Evolutionary conservation across 2,329 filamentous ascomycete genomes (phyloP).

Genomic region (Cladophialophora yegresii): DNA sequence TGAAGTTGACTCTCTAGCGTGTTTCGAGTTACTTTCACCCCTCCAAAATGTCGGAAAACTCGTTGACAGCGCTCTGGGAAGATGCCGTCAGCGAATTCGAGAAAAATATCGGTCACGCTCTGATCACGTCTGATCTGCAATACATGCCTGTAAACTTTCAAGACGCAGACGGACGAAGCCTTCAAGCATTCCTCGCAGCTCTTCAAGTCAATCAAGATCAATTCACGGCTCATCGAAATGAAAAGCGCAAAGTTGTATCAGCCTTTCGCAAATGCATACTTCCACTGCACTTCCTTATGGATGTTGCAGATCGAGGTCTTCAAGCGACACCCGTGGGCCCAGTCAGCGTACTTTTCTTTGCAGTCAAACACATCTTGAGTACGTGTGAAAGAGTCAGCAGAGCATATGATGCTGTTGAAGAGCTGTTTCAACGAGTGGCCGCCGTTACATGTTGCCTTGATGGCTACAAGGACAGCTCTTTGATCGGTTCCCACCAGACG

Average conservation of each 20-base stretch:
- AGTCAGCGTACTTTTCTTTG: slow-evolving; percentile 8
- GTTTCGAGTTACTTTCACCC: background rate
- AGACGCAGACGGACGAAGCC: slow-evolving; percentile 7
- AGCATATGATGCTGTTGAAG: slow-evolving; percentile 19
- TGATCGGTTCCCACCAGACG: slow-evolving; percentile 8
- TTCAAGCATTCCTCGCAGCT: slow-evolving; percentile 8
- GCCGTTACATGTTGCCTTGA: slow-evolving; percentile 8
- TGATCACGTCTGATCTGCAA: background rate
- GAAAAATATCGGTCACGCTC: slow-evolving; percentile 4
- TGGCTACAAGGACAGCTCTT: slow-evolving; percentile 14
- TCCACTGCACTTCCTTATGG: slow-evolving; percentile 9
- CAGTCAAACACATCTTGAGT: slow-evolving; percentile 8
- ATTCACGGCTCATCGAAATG: slow-evolving; percentile 9
- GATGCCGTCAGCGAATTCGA: slow-evolving; percentile 7
- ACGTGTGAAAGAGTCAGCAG: slow-evolving; percentile 18
- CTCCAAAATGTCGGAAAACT: background rate
- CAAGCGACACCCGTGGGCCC: slow-evolving; percentile 7
- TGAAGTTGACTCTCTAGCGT: background rate
- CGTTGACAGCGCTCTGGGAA: slow-evolving; percentile 9
- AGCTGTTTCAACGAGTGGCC: slow-evolving; percentile 15
- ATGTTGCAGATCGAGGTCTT: slow-evolving; percentile 13
- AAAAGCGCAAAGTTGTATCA: slow-evolving; percentile 11
- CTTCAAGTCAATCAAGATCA: slow-evolving; percentile 10
- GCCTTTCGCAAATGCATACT: slow-evolving; percentile 14
- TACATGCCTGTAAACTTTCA: slow-evolving; percentile 4